These are phyloP conservation scores for Biancaea sappan DNA, from an alignment of 306 rosid species.

Conservation along the genomic window DNA sequence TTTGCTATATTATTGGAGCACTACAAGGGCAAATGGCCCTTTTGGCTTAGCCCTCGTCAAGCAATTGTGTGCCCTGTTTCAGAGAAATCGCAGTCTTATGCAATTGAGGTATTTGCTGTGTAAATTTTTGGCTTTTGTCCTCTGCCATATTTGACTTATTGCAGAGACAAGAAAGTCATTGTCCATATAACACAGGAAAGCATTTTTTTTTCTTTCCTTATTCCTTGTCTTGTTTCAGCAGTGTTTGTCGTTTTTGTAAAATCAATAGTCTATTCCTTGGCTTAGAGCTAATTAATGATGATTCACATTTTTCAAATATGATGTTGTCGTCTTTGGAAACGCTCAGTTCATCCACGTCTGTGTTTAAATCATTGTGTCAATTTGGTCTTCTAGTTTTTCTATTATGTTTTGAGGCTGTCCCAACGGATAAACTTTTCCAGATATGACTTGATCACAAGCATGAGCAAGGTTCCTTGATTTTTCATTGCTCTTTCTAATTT, in stretches of 20 bases:
- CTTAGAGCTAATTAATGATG: background rate
- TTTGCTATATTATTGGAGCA: conserved; percentile 93
- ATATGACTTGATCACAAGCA: conserved; percentile 18
- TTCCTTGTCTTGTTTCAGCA: background rate
- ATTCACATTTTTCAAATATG: background rate
- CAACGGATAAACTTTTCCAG: too few relatives aligned
- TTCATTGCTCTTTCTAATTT: conserved; percentile 6
- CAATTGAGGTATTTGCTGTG: conserved; percentile 55
- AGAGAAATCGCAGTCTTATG: conserved; percentile 80
- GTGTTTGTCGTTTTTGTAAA: background rate
- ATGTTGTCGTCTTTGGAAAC: background rate
- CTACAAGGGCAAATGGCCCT: conserved; percentile 97
- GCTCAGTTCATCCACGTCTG: conserved; percentile 10
- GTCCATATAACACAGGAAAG: conserved; percentile 26
- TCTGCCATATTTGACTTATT: conserved; percentile 13
- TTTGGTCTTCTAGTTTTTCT: background rate
- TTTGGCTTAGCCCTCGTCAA: conserved; percentile 99
- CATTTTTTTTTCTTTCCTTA: conserved; percentile 6
- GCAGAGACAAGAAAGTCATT: conserved; percentile 61
- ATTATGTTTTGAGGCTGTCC: background rate
- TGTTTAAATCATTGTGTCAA: conserved; percentile 9
- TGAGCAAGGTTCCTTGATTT: conserved; percentile 19
- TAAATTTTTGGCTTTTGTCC: conserved; percentile 16
- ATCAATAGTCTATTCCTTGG: background rate
- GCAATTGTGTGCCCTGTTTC: conserved; percentile 93